Evolutionary conservation across 2,329 filamentous ascomycete genomes (phyloP).

Genomic region (Acrocalymma vagum): DNA sequence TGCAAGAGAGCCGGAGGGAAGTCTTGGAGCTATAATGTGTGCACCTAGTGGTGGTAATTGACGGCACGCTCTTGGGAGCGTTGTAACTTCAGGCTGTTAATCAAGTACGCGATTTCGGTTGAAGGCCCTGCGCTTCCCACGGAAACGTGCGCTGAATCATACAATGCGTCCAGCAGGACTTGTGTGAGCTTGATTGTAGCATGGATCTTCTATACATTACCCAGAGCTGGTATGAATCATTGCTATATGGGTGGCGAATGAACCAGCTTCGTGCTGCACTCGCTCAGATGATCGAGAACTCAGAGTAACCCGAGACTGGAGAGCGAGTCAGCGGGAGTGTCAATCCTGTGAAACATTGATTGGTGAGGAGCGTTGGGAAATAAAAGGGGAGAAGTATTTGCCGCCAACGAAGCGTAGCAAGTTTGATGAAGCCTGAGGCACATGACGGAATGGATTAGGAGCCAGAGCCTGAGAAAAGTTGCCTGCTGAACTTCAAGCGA

Average conservation of each 20-base stretch:
- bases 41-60: too few species aligned
- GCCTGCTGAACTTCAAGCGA: too few species aligned
- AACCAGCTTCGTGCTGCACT: constrained; percentile 82
- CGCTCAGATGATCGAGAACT: constrained; percentile 71
- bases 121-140: constrained; percentile 86
- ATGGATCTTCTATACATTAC: constrained; percentile 27
- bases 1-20: too few species aligned
- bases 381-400: constrained; percentile 82
- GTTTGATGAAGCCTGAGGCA: constrained; percentile 21
- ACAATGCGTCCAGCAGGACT: constrained; percentile 78
- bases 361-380: constrained; percentile 72
- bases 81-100: constrained; percentile 65
- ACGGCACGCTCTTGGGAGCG: constrained; percentile 66
- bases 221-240: constrained; percentile 10
- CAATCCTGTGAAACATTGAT: constrained; percentile 69
- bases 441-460: too few species aligned
- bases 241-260: constrained; percentile 71
- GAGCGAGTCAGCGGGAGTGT: constrained; percentile 69
- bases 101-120: constrained; percentile 82
- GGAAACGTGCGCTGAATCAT: constrained; percentile 84
- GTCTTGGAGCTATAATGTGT: too few species aligned
- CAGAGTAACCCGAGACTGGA: constrained; percentile 55
- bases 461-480: too few species aligned
- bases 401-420: constrained; percentile 62
- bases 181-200: constrained; percentile 84